Base-by-base conservation (phyloP, 768 basidiomycete genomes). In the Lactifluus echinatus region DNA sequence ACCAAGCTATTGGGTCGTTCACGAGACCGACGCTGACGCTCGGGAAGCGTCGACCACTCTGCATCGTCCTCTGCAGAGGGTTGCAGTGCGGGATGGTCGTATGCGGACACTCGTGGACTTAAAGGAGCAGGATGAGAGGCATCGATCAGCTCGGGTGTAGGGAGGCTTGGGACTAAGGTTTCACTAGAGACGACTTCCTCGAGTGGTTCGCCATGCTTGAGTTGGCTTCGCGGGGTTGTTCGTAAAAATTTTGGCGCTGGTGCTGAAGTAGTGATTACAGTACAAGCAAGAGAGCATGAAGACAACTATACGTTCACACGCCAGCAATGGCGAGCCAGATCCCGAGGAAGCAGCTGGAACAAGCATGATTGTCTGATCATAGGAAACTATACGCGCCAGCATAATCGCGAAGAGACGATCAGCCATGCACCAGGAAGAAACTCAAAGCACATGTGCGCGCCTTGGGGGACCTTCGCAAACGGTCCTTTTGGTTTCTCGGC, bases 11-110 rank as follows among this genome's bases (percentile, higher is more conserved):
- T 34, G 26, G 46, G 29, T 23, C 37, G 39, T 17, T 8, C 23
- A 36, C 26, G 17, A n/a, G 47, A 19, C 17, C 14, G 44, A 29
- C 42, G 48, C 23, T 55, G 55, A 36, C 58, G 53, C 48, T 39
- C 24, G 3, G 53, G 48, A 15, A 61, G 29, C 3, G 60, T 61
- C 12, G 60, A 59, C 60, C 60, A 61, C 19, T 55, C 48, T 12
- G 34, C 11, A 23, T 53, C 50, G 3, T 59, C 42, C 28, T 59
- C 57, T 2, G 23, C 19, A 33, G 45, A 4, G 19, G 19, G 21
- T n/a, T 31, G 39, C 19, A 61, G 26, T 8, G 50, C 34, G 8
- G 51, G 57, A 47, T 59, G 57, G 23, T 48, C 21, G 31, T 61
- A 61, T 1, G 57, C 57, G 11, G 60, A 59, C 21, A 21, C 8